Base-by-base conservation (phyloP, 1,284 basidiomycete genomes). In the Pyrrhoderma noxium region DNA sequence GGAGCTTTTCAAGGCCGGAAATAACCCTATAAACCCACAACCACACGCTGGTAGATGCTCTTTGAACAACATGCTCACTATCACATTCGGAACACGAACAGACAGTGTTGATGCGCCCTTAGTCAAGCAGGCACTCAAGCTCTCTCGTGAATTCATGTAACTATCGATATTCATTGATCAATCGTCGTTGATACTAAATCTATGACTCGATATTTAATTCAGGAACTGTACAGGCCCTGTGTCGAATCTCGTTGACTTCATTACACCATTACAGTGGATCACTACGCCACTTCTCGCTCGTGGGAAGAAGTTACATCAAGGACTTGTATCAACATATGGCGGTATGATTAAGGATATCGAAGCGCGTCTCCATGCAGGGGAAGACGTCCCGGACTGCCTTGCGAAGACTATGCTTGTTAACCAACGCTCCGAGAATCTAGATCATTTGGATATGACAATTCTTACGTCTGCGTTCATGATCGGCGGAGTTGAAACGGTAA, bases 221-320 rank as follows among this genome's bases (percentile, higher is more conserved):
- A 56, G 55, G 57, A 55, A 57, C 45, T 57, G 55, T 40, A 57
- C 66, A 45, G 67, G 71, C 13, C 65, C 69, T 2, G 63, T 63
- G 59, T 67, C 70, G 13, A 74, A 74, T 47, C 47, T 61, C 3
- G 62, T 71, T 41, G 70, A 74, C 53, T 74, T 74, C 53, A 56
- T 71, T 18, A 57, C 62, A 23, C 59, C 64, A 3, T 59, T 73
- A 5, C 70, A 71, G 55, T 63, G 61, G 57, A 56, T 73, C 37
- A 69, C 68, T 1, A 64, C 64, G n/a, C 45, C 40, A 0, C 69
- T 63, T 55, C 57, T 61, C 2, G 50, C 61, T 2, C 62, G 70
- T 16, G 70, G 62, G 0, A 57, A 60, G 9, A 64, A 61, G 34
- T 64, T 74, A 5, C 67, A 70, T 50, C 52, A 62, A 5, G 65